Conservation (phyloP, 495 filamentous ascomycete genomes). For the Xylaria nigripes region DNA sequence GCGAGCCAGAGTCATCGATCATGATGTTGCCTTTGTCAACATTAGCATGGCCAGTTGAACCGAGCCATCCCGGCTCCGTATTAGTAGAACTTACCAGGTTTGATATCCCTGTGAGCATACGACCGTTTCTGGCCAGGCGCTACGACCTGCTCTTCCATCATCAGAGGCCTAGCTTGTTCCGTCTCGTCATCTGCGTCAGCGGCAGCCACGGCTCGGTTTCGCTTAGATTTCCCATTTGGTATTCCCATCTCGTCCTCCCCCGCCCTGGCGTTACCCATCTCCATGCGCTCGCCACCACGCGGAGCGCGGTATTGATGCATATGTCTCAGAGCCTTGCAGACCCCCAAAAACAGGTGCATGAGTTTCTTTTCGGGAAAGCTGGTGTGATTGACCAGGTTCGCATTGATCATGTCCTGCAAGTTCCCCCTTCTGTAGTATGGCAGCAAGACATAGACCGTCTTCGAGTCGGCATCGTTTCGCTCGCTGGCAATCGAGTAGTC, state of each 20-base stretch:
- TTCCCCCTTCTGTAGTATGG: slow-evolving; percentile 94
- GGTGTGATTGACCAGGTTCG: slow-evolving; percentile 95
- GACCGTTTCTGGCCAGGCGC: slow-evolving; percentile 63
- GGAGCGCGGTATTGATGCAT: slow-evolving; percentile 79
- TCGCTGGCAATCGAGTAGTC: slow-evolving; percentile 62
- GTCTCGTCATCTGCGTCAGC: slow-evolving; percentile 59
- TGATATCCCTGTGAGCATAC: slow-evolving; percentile 95
- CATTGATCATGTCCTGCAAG: slow-evolving; percentile 95
- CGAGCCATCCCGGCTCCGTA: neutral
- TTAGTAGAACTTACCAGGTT: slow-evolving; percentile 58
- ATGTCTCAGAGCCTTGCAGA: slow-evolving; percentile 74
- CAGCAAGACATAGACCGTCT: slow-evolving; percentile 93
- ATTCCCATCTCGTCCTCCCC: slow-evolving; percentile 37
- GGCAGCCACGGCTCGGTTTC: slow-evolving; percentile 34
- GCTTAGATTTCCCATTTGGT: slow-evolving; percentile 52
- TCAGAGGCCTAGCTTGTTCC: slow-evolving; percentile 67
- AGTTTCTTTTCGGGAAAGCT: slow-evolving; percentile 73
- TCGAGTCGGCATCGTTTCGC: slow-evolving; percentile 57
- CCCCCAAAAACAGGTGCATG: slow-evolving; percentile 85
- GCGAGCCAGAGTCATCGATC: slow-evolving; percentile 79
- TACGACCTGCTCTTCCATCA: slow-evolving; percentile 74
- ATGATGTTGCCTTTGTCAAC: slow-evolving; percentile 75
- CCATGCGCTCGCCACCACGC: slow-evolving; percentile 43
- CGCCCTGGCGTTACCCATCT: slow-evolving; percentile 23
- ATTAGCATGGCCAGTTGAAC: slow-evolving; percentile 14